Evolutionary conservation across 768 basidiomycete genomes (phyloP).

Genomic region (Kwoniella sp.): DNA sequence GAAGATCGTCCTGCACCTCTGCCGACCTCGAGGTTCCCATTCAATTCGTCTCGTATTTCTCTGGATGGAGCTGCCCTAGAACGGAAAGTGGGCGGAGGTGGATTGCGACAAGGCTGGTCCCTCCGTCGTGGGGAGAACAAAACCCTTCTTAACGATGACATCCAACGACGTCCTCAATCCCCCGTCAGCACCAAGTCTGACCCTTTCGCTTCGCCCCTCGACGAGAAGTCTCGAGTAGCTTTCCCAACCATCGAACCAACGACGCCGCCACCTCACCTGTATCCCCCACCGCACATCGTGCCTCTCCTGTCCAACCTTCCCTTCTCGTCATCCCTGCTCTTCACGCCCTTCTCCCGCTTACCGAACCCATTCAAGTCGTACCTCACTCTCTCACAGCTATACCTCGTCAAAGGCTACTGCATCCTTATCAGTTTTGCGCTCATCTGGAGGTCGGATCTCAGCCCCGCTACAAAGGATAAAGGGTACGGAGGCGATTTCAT

Average conservation of each 20-base stretch:
- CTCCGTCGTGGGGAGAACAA: slow-evolving; percentile 9
- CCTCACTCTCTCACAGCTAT: slow-evolving; percentile 34
- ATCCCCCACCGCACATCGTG: slow-evolving; percentile 43
- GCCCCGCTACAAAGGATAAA: slow-evolving; percentile 27
- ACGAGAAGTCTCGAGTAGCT: slow-evolving; percentile 3
- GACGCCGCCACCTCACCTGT: slow-evolving; percentile 17
- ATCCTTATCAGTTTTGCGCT: slow-evolving; percentile 40
- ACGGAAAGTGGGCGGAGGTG: slow-evolving; percentile 24
- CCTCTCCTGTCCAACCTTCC: slow-evolving; percentile 37
- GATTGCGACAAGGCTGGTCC: slow-evolving; percentile 25
- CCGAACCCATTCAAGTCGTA: slow-evolving; percentile 32
- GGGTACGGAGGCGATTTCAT: slow-evolving; percentile 42
- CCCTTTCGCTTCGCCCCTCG: slow-evolving; percentile 15
- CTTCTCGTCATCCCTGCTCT: slow-evolving; percentile 27
- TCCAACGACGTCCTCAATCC: not conserved
- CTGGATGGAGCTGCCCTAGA: slow-evolving; percentile 6
- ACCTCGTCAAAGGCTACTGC: slow-evolving; percentile 37
- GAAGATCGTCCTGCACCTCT: not conserved
- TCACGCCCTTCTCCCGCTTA: slow-evolving; percentile 39
- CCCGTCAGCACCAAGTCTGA: slow-evolving; percentile 12
- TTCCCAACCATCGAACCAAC: slow-evolving; percentile 1
- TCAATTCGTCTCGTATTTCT: not conserved
- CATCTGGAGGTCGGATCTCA: slow-evolving; percentile 42
- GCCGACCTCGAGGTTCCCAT: not conserved
- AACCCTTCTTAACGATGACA: not conserved